Conservation (phyloP, 2,329 filamentous ascomycete genomes). For the Hypoxylon sp. region DNA sequence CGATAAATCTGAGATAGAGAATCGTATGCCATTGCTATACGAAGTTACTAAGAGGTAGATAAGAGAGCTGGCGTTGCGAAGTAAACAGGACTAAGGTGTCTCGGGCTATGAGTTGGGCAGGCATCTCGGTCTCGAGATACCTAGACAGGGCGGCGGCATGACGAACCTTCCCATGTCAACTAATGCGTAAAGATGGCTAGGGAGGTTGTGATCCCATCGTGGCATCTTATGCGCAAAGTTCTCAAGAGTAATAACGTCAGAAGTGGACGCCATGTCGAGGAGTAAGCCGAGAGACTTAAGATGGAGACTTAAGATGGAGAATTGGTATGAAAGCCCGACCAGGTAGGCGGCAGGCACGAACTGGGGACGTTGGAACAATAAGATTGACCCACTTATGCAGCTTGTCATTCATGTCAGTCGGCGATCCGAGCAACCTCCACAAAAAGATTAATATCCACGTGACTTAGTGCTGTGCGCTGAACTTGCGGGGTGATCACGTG, state of each 20-base stretch:
- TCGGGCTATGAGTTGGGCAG: conserved; percentile 11
- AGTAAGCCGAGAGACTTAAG: neutral
- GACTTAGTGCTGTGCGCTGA: neutral
- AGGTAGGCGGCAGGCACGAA: conserved; percentile 7
- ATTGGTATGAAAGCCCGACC: neutral
- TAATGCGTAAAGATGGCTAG: conserved; percentile 68
- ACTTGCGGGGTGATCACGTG: too few species aligned
- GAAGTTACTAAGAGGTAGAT: conserved; percentile 35
- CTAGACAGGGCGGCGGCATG: conserved; percentile 30
- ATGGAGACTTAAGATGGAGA: neutral
- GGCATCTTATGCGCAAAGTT: conserved; percentile 66
- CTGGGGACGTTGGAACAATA: conserved; percentile 11
- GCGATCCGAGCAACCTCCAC: neutral
- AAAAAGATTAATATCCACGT: neutral
- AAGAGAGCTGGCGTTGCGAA: neutral
- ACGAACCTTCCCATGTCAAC: conserved; percentile 73
- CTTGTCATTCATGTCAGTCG: conserved; percentile 4
- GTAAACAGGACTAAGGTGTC: conserved; percentile 3
- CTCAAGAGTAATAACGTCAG: conserved; percentile 66
- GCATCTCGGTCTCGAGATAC: conserved; percentile 25
- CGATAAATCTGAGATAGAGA: conserved; percentile 87
- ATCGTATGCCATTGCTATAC: conserved; percentile 88
- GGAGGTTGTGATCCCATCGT: conserved; percentile 62
- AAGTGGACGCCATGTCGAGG: conserved; percentile 53
- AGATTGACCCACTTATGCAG: conserved; percentile 15